These are phyloP conservation scores for Iris pallida DNA, from an alignment of 116 monocot genomes.

Conservation along the genomic window DNA sequence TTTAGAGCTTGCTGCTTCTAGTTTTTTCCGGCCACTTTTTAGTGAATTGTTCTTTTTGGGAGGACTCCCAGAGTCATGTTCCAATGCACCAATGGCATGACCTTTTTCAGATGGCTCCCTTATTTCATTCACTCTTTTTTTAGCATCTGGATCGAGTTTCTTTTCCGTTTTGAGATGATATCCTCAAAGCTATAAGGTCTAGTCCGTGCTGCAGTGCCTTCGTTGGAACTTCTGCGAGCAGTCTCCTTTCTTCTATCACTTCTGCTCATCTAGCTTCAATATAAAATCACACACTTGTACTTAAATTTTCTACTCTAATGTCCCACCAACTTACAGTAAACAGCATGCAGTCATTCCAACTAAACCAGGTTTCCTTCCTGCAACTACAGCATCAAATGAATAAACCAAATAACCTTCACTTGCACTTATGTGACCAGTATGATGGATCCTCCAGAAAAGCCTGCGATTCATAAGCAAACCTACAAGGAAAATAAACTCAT, in stretches of 20 bases:
- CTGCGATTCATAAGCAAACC: too few species aligned
- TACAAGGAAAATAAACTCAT: too few species aligned
- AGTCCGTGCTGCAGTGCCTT: conserved; percentile 79
- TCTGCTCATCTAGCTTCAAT: conserved; percentile 37
- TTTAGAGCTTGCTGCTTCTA: conserved; percentile 14
- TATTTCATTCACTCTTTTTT: conserved; percentile 10
- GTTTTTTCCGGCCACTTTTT: conserved; percentile 17
- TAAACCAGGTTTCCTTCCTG: too few species aligned
- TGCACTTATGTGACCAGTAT: too few species aligned
- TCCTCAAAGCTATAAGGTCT: conserved; percentile 76
- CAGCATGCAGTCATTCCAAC: too few species aligned
- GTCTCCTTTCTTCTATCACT: conserved; percentile 19
- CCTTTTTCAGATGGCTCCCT: conserved; percentile 16
- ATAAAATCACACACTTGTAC: conserved; percentile 7
- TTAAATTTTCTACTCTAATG: neutral
- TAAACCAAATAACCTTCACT: too few species aligned
- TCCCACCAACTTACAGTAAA: too few species aligned
- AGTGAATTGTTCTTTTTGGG: neutral
- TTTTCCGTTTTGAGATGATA: conserved; percentile 72
- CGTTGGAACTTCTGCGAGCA: conserved; percentile 22
- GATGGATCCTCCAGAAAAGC: too few species aligned
- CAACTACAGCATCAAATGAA: too few species aligned
- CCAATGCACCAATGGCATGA: conserved; percentile 11
- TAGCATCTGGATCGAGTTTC: conserved; percentile 25
- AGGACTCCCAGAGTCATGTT: conserved; percentile 6